Percentiles rank a stretch among this genome's conserved stretches.
phyloP scores from a whole-genome alignment of 495 filamentous ascomycete species.

The Neurospora sp. region DNA sequence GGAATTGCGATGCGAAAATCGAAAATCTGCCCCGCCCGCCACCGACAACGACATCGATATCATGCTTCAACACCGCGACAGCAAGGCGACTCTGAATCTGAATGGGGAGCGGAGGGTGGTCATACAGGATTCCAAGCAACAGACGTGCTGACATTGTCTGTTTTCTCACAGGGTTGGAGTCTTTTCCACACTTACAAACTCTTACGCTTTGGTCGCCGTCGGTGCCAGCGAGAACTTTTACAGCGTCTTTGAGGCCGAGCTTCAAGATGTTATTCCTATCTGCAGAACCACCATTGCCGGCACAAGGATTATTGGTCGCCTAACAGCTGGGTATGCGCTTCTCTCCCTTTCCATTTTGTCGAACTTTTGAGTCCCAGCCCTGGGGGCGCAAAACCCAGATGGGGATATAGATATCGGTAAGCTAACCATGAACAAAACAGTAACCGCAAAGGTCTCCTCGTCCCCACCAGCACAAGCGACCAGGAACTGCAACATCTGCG shows the following conservation, averaged over 20 bases:
- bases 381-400: background rate
- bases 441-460: conserved; percentile 91
- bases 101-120: background rate
- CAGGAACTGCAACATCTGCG: conserved; percentile 96
- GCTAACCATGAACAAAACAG: conserved; percentile 28
- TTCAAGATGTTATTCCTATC: conserved; percentile 95
- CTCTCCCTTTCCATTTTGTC: background rate
- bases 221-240: conserved; percentile 99
- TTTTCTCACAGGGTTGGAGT: conserved; percentile 68
- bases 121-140: background rate
- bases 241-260: conserved; percentile 89
- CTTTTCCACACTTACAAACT: conserved; percentile 91
- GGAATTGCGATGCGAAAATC: background rate
- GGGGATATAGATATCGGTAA: background rate
- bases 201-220: conserved; percentile 83
- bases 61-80: background rate
- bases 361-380: background rate
- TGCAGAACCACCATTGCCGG: conserved; percentile 96
- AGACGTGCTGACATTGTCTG: background rate
- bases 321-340: conserved; percentile 76
- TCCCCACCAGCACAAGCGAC: conserved; percentile 91
- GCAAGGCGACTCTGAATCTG: background rate
- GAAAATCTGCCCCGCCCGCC: background rate
- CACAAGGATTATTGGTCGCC: conserved; percentile 85
- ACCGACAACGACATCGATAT: background rate